These are phyloP conservation scores for Penicillium capsulatum DNA, from an alignment of 2,329 filamentous ascomycete genomes.

Conservation along the genomic window DNA sequence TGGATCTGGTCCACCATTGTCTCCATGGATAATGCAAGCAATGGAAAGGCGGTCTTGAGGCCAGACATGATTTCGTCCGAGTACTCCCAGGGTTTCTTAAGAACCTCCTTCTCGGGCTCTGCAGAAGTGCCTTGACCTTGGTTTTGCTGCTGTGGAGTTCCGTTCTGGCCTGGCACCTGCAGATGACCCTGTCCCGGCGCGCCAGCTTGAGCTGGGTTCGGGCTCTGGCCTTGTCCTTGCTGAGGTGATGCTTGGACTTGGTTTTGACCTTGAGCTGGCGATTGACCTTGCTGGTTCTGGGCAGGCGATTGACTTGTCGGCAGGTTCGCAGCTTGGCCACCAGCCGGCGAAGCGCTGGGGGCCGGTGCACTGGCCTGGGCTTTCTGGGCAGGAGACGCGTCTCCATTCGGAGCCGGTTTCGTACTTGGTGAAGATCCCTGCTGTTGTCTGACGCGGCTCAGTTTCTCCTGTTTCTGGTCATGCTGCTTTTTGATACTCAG, in stretches of 20 bases:
- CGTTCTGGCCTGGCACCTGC: slow-evolving; percentile 30
- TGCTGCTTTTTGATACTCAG: slow-evolving; percentile 84
- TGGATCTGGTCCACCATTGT: slow-evolving; percentile 99
- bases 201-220: slow-evolving; percentile 7
- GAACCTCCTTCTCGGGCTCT: slow-evolving; percentile 42
- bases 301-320: slow-evolving; percentile 25
- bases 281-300: slow-evolving; percentile 20
- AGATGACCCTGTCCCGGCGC: slow-evolving; percentile 23
- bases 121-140: slow-evolving; percentile 14
- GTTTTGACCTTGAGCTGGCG: slow-evolving; percentile 21
- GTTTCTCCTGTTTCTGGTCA: slow-evolving; percentile 58
- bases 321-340: slow-evolving; percentile 19
- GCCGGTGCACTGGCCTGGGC: slow-evolving; percentile 42
- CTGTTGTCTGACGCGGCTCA: slow-evolving; percentile 62
- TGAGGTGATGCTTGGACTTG: slow-evolving; percentile 19
- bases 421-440: slow-evolving; percentile 36
- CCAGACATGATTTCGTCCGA: slow-evolving; percentile 93
- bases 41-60: slow-evolving; percentile 92
- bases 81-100: slow-evolving; percentile 88
- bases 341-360: slow-evolving; percentile 24
- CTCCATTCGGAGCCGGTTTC: slow-evolving; percentile 40
- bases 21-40: slow-evolving; percentile 96
- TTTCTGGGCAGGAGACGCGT: slow-evolving; percentile 44
- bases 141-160: slow-evolving; percentile 23
- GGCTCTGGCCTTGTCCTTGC: slow-evolving; percentile 18